These are phyloP conservation scores for Marsdenia floribunda DNA, from an alignment of 257 asterid genomes.

Conservation along the genomic window DNA sequence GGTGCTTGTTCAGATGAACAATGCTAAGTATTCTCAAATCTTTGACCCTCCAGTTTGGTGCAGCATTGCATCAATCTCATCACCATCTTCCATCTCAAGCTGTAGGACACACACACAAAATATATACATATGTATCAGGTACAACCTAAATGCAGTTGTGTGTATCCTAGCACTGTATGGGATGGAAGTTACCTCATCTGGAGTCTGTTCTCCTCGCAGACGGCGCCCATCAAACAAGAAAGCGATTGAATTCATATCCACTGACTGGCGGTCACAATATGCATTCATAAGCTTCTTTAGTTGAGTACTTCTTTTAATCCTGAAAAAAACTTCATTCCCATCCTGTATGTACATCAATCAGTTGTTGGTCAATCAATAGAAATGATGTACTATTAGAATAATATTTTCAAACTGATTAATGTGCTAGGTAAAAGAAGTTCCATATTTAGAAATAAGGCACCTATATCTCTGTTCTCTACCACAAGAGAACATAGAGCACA, in stretches of 20 bases:
- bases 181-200: constrained; percentile 28
- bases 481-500: too few species aligned
- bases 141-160: neutral
- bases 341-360: constrained; percentile 21
- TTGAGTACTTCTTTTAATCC: constrained; percentile 43
- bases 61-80: constrained; percentile 28
- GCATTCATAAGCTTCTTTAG: constrained; percentile 44
- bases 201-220: constrained; percentile 39
- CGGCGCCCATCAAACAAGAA: constrained; percentile 44
- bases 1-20: neutral
- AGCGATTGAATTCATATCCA: constrained; percentile 32
- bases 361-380: neutral
- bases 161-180: neutral
- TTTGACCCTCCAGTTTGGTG: constrained; percentile 23
- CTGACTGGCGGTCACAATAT: constrained; percentile 40
- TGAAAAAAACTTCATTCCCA: constrained; percentile 40
- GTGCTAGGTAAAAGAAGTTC: neutral
- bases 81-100: constrained; percentile 32
- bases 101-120: constrained; percentile 3
- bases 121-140: neutral
- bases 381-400: neutral
- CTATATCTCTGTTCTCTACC: neutral
- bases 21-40: neutral
- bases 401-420: neutral
- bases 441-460: neutral